These are phyloP conservation scores for Aquanectria penicillioides DNA, from an alignment of 2,329 filamentous ascomycete genomes.

Conservation along the genomic window DNA sequence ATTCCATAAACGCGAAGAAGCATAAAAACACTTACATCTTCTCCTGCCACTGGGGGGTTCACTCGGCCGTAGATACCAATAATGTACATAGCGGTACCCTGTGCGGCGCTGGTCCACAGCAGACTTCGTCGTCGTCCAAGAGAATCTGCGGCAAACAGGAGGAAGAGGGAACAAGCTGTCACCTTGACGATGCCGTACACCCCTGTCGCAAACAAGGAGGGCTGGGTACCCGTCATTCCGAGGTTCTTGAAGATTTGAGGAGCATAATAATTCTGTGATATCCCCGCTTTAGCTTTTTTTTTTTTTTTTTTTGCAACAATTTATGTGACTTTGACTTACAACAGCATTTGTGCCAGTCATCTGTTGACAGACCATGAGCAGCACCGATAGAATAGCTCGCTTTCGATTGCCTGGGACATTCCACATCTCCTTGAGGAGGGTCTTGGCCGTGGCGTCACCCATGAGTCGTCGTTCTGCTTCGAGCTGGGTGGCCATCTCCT, in stretches of 20 bases:
- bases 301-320: background rate
- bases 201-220: slow-evolving; percentile 76
- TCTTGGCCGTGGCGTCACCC: slow-evolving; percentile 62
- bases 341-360: slow-evolving; percentile 69
- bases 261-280: slow-evolving; percentile 69
- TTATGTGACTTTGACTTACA: slow-evolving; percentile 10
- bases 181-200: slow-evolving; percentile 80
- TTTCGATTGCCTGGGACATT: slow-evolving; percentile 69
- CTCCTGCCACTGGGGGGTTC: slow-evolving; percentile 63
- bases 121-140: slow-evolving; percentile 71
- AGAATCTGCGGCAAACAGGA: slow-evolving; percentile 74
- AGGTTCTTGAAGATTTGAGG: slow-evolving; percentile 75
- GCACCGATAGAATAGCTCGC: slow-evolving; percentile 70
- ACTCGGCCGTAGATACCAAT: slow-evolving; percentile 77
- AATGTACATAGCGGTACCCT: slow-evolving; percentile 72
- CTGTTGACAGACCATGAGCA: slow-evolving; percentile 74
- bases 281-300: background rate
- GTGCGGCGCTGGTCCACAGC: slow-evolving; percentile 71
- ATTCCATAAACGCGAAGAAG: too few relatives aligned
- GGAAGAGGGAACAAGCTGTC: slow-evolving; percentile 69
- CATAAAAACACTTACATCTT: slow-evolving; percentile 48
- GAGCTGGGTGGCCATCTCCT: slow-evolving; percentile 70
- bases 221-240: slow-evolving; percentile 65
- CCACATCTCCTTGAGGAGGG: slow-evolving; percentile 73
- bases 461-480: slow-evolving; percentile 68